phyloP scores from a whole-genome alignment of 139 green algal species.

The Chlamydomonas asymmetrica region DNA sequence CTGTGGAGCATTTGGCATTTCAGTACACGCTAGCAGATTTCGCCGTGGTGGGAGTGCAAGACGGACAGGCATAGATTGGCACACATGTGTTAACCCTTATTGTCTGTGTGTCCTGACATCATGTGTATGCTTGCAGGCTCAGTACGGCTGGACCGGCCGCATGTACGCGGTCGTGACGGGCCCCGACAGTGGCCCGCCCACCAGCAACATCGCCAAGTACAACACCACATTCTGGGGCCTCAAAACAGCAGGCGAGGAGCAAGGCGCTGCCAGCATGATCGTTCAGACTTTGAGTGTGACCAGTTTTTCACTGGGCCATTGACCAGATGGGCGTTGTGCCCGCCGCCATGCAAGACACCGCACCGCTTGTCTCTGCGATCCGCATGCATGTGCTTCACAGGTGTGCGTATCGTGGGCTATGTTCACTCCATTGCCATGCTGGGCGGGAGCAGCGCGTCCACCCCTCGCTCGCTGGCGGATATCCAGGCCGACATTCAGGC shows the following conservation, averaged over 20 bases:
- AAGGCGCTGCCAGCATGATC: no score
- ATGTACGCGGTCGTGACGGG: conserved; percentile 14
- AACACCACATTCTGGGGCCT: neutral
- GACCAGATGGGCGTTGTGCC: no score
- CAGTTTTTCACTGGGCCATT: no score
- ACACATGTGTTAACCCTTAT: no score
- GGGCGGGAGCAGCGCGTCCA: no score
- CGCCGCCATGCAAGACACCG: neutral
- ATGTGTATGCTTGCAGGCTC: neutral
- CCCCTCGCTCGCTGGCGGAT: neutral
- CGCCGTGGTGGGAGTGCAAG: no score
- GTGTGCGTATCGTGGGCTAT: conserved; percentile 11
- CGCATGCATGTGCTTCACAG: no score
- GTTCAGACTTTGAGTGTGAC: no score
- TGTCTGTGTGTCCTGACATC: no score
- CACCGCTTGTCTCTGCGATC: neutral
- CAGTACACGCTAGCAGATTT: no score
- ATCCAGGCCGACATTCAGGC: conserved; percentile 1
- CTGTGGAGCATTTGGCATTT: no score
- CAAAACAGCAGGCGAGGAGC: neutral
- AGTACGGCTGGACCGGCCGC: conserved; percentile 1
- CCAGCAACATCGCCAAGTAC: neutral
- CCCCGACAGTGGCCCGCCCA: conserved; percentile 15
- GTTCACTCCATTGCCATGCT: conserved; percentile 1
- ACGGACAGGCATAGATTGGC: no score